These are phyloP conservation scores for Sporobolus alterniflorus DNA, from an alignment of 202 grass and related monocot genomes.

Conservation along the genomic window DNA sequence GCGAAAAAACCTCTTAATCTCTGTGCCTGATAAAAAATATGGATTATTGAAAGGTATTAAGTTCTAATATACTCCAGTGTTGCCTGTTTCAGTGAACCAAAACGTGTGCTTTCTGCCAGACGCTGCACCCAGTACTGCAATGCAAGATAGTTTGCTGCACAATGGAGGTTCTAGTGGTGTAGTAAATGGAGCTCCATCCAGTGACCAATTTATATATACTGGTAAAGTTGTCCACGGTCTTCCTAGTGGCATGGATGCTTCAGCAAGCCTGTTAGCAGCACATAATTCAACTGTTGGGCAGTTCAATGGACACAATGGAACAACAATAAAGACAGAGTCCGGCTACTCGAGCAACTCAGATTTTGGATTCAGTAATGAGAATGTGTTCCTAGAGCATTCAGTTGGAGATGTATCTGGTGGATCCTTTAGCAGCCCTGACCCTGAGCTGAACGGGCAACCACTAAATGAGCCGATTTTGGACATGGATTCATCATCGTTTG, in stretches of 20 bases:
- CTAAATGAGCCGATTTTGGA: conserved; percentile 65
- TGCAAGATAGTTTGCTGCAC: conserved; percentile 59
- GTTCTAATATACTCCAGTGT: conserved; percentile 32
- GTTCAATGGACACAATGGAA: conserved; percentile 69
- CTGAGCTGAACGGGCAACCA: conserved; percentile 81
- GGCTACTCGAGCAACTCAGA: conserved; percentile 70
- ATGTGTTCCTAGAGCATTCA: conserved; percentile 74
- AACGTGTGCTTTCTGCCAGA: conserved; percentile 59
- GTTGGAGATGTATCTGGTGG: conserved; percentile 85
- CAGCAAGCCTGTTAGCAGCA: conserved; percentile 52
- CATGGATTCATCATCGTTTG: conserved; percentile 75
- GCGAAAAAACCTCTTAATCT: background rate
- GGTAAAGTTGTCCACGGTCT: conserved; percentile 61
- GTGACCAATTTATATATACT: conserved; percentile 66
- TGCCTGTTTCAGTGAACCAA: conserved; percentile 70
- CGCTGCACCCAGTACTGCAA: conserved; percentile 44
- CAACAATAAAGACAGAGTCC: conserved; percentile 77
- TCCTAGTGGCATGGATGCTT: conserved; percentile 66
- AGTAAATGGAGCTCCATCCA: conserved; percentile 58
- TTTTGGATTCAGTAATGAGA: conserved; percentile 74
- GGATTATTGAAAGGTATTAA: background rate
- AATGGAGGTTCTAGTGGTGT: conserved; percentile 69
- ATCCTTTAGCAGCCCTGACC: conserved; percentile 84
- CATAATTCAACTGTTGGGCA: conserved; percentile 57
- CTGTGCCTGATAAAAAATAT: background rate